A percentile compares a stretch with the other conserved stretches of the same genome.
Conservation (phyloP, 192 early-diverging fungal species). For the Globomyces pollinis-pini region DNA sequence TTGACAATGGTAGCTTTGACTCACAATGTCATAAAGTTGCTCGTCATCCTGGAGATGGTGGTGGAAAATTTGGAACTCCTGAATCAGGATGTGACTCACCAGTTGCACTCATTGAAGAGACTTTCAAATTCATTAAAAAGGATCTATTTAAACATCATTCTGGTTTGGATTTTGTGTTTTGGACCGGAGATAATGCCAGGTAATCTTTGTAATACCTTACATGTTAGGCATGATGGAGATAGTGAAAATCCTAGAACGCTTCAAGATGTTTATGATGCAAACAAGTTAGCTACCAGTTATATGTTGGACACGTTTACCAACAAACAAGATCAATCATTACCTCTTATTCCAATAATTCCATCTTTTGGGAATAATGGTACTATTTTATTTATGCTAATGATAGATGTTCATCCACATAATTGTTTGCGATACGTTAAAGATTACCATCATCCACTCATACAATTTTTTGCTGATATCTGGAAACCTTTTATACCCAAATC, state of each 20-base stretch:
- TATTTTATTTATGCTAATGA: too few species aligned
- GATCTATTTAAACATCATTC: constrained; percentile 3
- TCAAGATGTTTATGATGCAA: constrained; percentile 16
- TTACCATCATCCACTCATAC: constrained; percentile 13
- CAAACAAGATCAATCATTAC: not conserved
- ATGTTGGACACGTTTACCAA: not conserved
- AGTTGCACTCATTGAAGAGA: constrained; percentile 22
- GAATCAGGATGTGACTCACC: constrained; percentile 30
- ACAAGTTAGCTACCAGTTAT: constrained; percentile 5
- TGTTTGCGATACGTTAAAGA: constrained; percentile 11
- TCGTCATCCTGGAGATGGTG: not conserved
- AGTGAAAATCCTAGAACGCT: constrained; percentile 6
- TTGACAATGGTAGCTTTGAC: constrained; percentile 6
- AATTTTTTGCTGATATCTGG: constrained; percentile 25
- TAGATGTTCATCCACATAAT: constrained; percentile 35
- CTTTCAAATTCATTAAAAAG: constrained; percentile 17
- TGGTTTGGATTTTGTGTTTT: constrained; percentile 23
- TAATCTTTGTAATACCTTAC: not conserved
- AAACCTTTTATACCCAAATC: constrained; percentile 15
- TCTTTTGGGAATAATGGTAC: constrained; percentile 38
- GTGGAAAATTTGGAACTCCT: constrained; percentile 16
- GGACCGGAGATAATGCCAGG: constrained; percentile 33
- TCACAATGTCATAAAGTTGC: constrained; percentile 10
- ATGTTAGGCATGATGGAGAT: constrained; percentile 23
- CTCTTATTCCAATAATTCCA: constrained; percentile 20